Conservation (phyloP, 1,284 basidiomycete genomes). For the Sporisorium exsertum region DNA sequence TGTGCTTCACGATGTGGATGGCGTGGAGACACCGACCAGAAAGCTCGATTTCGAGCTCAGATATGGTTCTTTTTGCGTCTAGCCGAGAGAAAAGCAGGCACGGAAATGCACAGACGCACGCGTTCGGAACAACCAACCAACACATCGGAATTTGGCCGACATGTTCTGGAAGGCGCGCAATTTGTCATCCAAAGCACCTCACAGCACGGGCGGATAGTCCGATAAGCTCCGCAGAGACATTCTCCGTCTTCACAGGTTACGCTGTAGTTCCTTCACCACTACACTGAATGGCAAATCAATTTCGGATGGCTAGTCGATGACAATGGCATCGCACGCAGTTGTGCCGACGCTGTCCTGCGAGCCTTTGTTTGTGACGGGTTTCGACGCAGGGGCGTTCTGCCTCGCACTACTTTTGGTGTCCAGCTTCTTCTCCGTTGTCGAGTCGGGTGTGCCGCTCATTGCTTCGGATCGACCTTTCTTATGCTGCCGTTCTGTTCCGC, state of each 20-base stretch:
- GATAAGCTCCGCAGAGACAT: background rate
- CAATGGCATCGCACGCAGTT: slow-evolving; percentile 16
- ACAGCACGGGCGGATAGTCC: background rate
- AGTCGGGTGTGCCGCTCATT: background rate
- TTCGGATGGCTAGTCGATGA: slow-evolving; percentile 17
- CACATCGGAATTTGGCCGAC: slow-evolving; percentile 2
- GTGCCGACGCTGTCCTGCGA: slow-evolving; percentile 11
- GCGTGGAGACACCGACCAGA: background rate
- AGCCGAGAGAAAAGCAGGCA: background rate
- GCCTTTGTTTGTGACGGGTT: background rate
- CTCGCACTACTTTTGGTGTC: background rate
- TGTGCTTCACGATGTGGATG: background rate
- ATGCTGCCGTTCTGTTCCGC: background rate
- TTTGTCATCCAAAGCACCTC: slow-evolving; percentile 4
- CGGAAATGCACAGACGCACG: background rate
- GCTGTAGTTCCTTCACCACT: background rate
- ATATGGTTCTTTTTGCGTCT: background rate
- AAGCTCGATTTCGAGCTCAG: background rate
- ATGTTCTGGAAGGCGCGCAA: background rate
- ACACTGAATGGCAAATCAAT: background rate
- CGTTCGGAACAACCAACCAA: slow-evolving; percentile 4
- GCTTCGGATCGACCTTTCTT: slow-evolving; percentile 11
- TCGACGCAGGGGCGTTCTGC: background rate
- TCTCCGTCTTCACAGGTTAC: background rate
- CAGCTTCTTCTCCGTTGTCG: background rate